These are phyloP conservation scores for Ballota nigra DNA, from an alignment of 257 asterid species.

Conservation along the genomic window DNA sequence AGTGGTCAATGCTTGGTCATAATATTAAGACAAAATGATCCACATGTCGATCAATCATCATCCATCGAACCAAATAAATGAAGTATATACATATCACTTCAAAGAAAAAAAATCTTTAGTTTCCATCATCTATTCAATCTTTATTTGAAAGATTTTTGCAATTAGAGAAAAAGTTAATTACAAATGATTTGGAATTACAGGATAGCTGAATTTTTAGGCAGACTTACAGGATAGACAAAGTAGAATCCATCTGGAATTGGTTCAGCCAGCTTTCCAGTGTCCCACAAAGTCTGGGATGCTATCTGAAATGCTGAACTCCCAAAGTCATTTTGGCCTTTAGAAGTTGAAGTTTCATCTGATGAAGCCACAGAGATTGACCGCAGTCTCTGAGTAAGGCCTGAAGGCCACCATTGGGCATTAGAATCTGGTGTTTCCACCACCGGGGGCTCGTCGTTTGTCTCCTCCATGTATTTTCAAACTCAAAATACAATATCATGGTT, in stretches of 20 bases:
- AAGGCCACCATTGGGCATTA: constrained; percentile 65
- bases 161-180: not conserved
- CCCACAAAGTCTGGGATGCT: constrained; percentile 84
- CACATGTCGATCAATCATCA: not conserved
- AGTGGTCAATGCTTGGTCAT: not conserved
- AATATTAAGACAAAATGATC: not conserved
- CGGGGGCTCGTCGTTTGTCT: constrained; percentile 43
- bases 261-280: constrained; percentile 73
- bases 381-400: constrained; percentile 57
- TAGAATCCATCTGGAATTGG: constrained; percentile 92
- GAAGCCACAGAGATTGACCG: constrained; percentile 52
- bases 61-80: not conserved
- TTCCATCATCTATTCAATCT: not conserved
- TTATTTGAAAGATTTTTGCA: not conserved
- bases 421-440: constrained; percentile 46
- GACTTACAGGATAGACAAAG: constrained; percentile 75
- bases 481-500: constrained; percentile 46
- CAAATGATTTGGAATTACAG: not conserved
- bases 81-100: not conserved
- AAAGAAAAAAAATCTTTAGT: not conserved
- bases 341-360: constrained; percentile 45
- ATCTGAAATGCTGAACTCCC: constrained; percentile 47
- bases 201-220: constrained; percentile 3
- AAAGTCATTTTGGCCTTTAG: constrained; percentile 44
- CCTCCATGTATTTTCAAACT: constrained; percentile 67